These are phyloP conservation scores for Thozetella sp. DNA, from an alignment of 495 filamentous ascomycete genomes.

Conservation along the genomic window DNA sequence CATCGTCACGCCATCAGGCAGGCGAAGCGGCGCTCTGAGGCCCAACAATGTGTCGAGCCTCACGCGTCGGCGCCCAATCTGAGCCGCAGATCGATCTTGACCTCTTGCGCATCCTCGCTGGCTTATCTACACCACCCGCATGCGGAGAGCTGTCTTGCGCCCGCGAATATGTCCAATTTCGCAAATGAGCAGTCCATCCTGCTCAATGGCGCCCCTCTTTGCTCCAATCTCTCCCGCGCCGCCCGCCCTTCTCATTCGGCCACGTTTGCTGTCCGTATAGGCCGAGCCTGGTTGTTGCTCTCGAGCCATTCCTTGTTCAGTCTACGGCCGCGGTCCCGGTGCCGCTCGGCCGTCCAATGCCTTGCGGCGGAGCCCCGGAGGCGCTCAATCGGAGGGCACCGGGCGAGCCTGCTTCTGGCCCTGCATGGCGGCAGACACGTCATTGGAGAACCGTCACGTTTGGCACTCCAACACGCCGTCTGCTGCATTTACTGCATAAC, in stretches of 20 bases:
- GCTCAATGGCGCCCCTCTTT: background rate
- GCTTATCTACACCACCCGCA: background rate
- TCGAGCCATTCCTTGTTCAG: background rate
- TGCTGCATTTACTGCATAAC: constrained; percentile 10
- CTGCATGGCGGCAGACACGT: constrained; percentile 6
- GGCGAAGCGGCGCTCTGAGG: background rate
- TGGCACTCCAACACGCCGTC: background rate
- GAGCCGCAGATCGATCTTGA: background rate
- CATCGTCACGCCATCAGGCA: background rate
- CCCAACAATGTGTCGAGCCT: background rate
- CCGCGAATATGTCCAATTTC: background rate
- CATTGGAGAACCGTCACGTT: constrained; percentile 34
- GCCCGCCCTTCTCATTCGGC: background rate
- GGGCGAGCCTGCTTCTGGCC: background rate
- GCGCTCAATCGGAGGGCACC: constrained; percentile 2
- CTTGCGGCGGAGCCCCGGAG: background rate
- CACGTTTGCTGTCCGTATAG: background rate
- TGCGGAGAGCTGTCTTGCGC: background rate
- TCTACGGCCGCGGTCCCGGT: background rate
- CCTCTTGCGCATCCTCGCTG: background rate
- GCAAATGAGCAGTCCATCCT: background rate
- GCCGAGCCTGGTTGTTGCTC: background rate
- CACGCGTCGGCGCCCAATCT: background rate
- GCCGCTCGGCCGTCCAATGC: background rate
- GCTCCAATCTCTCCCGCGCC: background rate